Evolutionary conservation across 805 yeast genomes (phyloP).

Genomic region (Cyberlindnera euphorbiae): DNA sequence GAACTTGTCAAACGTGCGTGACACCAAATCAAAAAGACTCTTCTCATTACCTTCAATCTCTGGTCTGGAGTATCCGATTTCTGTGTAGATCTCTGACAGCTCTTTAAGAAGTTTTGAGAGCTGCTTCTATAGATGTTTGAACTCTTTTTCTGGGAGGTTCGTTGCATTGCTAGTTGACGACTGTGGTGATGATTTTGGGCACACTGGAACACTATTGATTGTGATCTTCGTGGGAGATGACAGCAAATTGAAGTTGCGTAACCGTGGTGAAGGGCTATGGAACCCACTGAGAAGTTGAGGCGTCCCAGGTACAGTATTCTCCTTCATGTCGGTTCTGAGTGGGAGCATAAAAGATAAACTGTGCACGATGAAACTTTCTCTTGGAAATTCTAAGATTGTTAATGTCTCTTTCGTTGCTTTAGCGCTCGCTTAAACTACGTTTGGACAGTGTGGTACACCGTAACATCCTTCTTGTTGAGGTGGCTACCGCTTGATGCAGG

Average conservation of each 20-base stretch:
- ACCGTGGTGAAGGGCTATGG: conserved; percentile 15
- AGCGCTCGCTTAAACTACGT: too few species aligned
- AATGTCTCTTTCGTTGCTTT: too few species aligned
- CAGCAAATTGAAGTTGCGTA: conserved; percentile 15
- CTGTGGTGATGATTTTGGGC: conserved; percentile 9
- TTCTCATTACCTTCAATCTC: conserved; percentile 47
- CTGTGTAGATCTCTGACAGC: conserved; percentile 42
- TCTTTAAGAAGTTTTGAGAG: conserved; percentile 28
- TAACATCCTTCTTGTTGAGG: too few species aligned
- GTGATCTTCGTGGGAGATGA: conserved; percentile 25
- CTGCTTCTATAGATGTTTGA: conserved; percentile 16
- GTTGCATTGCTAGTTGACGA: not conserved
- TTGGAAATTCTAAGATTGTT: too few species aligned
- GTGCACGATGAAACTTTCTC: too few species aligned
- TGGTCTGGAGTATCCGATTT: conserved; percentile 49
- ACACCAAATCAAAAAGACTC: conserved; percentile 43
- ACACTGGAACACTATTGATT: conserved; percentile 6
- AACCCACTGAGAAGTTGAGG: conserved; percentile 8
- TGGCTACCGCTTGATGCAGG: too few species aligned
- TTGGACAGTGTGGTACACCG: too few species aligned
- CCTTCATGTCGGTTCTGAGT: not conserved
- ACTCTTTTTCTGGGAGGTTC: conserved; percentile 6
- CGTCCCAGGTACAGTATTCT: not conserved
- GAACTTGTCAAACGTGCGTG: conserved; percentile 43
- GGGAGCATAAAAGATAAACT: not conserved